Percentiles rank a stretch among this genome's conserved stretches.
Evolutionary conservation across 257 asterid species (phyloP).

Genomic region (Leptodermis oblonga): DNA sequence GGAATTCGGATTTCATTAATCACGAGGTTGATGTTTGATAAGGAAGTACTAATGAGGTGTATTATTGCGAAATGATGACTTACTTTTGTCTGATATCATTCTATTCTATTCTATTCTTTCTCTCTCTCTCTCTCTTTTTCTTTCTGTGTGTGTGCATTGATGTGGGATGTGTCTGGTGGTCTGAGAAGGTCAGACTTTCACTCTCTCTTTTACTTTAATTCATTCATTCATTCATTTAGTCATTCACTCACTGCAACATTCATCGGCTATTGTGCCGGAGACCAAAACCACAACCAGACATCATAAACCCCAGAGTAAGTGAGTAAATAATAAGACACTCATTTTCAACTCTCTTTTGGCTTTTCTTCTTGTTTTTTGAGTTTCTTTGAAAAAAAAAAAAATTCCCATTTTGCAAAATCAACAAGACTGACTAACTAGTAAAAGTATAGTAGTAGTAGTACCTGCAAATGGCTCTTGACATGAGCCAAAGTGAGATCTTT

Average conservation of each 20-base stretch:
- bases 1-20: constrained; percentile 45
- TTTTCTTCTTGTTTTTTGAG: neutral
- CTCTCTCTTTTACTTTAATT: constrained; percentile 27
- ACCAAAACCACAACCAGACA: constrained; percentile 30
- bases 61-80: constrained; percentile 88
- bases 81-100: constrained; percentile 44
- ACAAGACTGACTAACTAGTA: neutral
- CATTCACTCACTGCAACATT: constrained; percentile 38
- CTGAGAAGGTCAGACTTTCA: constrained; percentile 22
- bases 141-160: constrained; percentile 25
- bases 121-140: constrained; percentile 11
- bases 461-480: constrained; percentile 95
- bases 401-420: constrained; percentile 1
- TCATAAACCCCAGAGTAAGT: constrained; percentile 27
- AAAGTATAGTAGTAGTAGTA: constrained; percentile 26
- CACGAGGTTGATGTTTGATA: constrained; percentile 74
- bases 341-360: constrained; percentile 4
- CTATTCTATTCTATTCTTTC: neutral
- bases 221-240: constrained; percentile 51
- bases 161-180: constrained; percentile 15
- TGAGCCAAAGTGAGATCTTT: constrained; percentile 92
- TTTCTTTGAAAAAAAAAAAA: neutral
- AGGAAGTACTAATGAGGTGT: constrained; percentile 37
- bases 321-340: neutral
- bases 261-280: constrained; percentile 88